A percentile compares a stretch with the other conserved stretches of the same genome.
These are phyloP conservation scores for Penicillium coprophilum DNA, from an alignment of 495 filamentous ascomycete genomes.

Conservation along the genomic window DNA sequence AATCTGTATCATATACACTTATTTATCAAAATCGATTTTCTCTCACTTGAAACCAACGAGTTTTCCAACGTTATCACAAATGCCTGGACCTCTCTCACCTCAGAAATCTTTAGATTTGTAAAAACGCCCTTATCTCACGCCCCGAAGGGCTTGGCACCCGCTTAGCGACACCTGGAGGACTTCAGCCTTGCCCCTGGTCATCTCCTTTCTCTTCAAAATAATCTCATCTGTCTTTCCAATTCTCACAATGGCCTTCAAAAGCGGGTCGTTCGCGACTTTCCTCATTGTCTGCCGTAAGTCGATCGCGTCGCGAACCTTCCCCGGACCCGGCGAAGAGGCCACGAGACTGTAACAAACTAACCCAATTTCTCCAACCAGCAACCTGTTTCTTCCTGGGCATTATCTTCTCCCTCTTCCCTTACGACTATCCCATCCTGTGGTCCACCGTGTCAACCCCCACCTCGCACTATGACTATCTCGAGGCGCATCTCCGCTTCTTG, in stretches of 20 bases:
- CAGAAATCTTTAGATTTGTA: neutral
- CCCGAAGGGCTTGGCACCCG: conserved; percentile 24
- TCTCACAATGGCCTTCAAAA: conserved; percentile 40
- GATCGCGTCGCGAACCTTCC: neutral
- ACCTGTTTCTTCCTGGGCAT: conserved; percentile 97
- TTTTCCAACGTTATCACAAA: too few relatives aligned
- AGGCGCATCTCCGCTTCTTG: conserved; percentile 82
- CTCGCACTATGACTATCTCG: conserved; percentile 74
- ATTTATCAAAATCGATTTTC: neutral
- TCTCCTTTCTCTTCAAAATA: conserved; percentile 10
- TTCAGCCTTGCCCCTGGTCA: conserved; percentile 17
- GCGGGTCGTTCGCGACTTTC: conserved; percentile 80
- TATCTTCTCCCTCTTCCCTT: conserved; percentile 94
- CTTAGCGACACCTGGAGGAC: conserved; percentile 22
- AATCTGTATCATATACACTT: conserved; percentile 21
- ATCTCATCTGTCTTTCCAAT: neutral
- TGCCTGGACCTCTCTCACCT: neutral
- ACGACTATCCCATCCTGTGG: conserved; percentile 98
- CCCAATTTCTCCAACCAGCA: conserved; percentile 48
- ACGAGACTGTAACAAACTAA: conserved; percentile 12
- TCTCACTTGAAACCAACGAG: too few relatives aligned
- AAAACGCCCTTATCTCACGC: conserved; percentile 17
- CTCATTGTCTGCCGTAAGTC: conserved; percentile 89
- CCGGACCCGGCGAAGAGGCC: conserved; percentile 8
- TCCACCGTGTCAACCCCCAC: conserved; percentile 60